phyloP scores from a whole-genome alignment of 208 protist species.

The Crithidia thermophila region DNA sequence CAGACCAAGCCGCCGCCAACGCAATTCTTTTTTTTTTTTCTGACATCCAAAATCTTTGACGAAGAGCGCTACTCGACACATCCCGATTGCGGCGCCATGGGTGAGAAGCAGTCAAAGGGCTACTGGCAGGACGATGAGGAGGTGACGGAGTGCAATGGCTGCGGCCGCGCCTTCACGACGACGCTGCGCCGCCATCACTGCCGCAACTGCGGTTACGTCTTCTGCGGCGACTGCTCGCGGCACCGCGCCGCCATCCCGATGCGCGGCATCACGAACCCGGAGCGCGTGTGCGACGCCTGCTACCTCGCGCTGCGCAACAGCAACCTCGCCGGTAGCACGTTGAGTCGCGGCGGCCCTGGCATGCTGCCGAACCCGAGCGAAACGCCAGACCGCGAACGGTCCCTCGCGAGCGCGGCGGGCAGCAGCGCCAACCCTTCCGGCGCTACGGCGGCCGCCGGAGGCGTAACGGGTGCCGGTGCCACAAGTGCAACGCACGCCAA shows the following conservation, averaged over 20 bases:
- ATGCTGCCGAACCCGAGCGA: conserved; percentile 17
- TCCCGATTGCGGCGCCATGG: conserved; percentile 45
- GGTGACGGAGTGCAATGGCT: conserved; percentile 79
- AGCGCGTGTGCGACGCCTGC: conserved; percentile 81
- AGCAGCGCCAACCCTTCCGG: not conserved
- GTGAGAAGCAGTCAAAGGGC: conserved; percentile 58
- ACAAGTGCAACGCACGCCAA: too few relatives aligned
- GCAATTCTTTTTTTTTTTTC: too few relatives aligned
- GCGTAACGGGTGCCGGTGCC: not conserved
- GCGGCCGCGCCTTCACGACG: conserved; percentile 68
- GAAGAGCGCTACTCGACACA: too few relatives aligned
- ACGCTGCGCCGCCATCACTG: conserved; percentile 92
- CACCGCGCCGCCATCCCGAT: conserved; percentile 53
- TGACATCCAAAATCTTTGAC: too few relatives aligned
- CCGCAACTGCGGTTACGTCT: conserved; percentile 93
- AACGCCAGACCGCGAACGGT: conserved; percentile 6
- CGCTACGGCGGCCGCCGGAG: not conserved
- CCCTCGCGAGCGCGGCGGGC: not conserved
- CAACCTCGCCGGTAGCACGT: conserved; percentile 16
- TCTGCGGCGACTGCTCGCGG: conserved; percentile 87
- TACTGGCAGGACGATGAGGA: conserved; percentile 91
- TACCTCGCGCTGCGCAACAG: conserved; percentile 51
- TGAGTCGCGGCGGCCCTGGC: conserved; percentile 8
- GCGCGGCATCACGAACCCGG: conserved; percentile 47
- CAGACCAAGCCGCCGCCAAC: too few relatives aligned